phyloP scores from a whole-genome alignment of 345 rosid species.

The Moringa oleifera region DNA sequence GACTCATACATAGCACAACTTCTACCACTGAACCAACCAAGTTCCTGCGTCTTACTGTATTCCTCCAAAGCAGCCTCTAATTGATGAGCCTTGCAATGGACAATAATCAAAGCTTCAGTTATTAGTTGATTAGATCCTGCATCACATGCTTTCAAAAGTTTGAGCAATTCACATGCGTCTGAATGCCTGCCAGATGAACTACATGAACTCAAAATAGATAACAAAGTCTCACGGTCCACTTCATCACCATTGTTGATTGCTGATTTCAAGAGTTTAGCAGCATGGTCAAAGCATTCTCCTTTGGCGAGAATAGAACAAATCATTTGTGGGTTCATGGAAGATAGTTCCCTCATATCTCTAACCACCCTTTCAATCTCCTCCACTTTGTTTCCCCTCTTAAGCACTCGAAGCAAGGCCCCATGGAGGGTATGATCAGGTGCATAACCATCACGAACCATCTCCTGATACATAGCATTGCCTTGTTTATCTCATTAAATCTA shows the following conservation, averaged over 20 bases:
- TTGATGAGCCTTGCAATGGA: constrained; percentile 68
- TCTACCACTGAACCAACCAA: constrained; percentile 36
- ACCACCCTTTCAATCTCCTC: constrained; percentile 59
- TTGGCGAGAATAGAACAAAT: constrained; percentile 72
- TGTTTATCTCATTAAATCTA: constrained; percentile 53
- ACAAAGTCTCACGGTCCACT: constrained; percentile 48
- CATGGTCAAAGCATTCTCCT: constrained; percentile 81
- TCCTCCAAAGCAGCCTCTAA: constrained; percentile 62
- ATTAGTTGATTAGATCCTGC: constrained; percentile 44
- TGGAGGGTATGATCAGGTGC: constrained; percentile 51
- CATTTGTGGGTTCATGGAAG: constrained; percentile 53
- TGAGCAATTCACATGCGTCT: constrained; percentile 79
- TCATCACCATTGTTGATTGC: constrained; percentile 50
- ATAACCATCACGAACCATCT: constrained; percentile 62
- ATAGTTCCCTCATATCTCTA: constrained; percentile 64
- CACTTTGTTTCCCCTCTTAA: constrained; percentile 43
- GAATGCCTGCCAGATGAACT: constrained; percentile 67
- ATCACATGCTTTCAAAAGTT: constrained; percentile 52
- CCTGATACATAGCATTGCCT: constrained; percentile 57
- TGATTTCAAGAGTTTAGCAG: constrained; percentile 57
- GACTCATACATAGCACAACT: constrained; percentile 62
- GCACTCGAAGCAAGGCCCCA: constrained; percentile 47
- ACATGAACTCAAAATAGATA: constrained; percentile 70
- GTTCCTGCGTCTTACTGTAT: constrained; percentile 40
- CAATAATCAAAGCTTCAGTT: constrained; percentile 59